phyloP scores from a whole-genome alignment of 306 rosid genomes.

The Canavalia ensiformis region DNA sequence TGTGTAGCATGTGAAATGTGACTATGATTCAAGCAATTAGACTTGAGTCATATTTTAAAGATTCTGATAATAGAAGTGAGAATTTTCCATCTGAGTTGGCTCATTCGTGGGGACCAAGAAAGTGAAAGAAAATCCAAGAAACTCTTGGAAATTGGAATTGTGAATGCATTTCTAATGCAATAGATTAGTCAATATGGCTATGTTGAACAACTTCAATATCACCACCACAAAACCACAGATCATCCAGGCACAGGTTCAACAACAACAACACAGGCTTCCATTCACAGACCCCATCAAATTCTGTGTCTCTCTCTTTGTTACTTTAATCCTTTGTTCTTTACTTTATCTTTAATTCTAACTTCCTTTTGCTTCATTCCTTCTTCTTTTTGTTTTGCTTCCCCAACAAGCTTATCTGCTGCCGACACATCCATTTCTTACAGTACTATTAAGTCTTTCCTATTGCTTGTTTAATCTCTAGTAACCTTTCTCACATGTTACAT shows the following conservation, averaged over 20 bases:
- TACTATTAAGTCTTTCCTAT: slow-evolving; percentile 22
- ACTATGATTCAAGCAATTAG: slow-evolving; percentile 20
- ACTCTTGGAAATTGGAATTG: background rate
- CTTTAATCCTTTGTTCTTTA: slow-evolving; percentile 34
- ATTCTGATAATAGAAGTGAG: background rate
- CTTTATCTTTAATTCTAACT: slow-evolving; percentile 37
- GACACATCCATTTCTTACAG: slow-evolving; percentile 28
- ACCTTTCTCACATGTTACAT: background rate
- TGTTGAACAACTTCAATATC: slow-evolving; percentile 27
- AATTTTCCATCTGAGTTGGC: slow-evolving; percentile 31
- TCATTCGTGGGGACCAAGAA: slow-evolving; percentile 54
- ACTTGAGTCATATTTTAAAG: slow-evolving; percentile 24
- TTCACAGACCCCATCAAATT: slow-evolving; percentile 47
- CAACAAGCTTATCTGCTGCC: slow-evolving; percentile 45
- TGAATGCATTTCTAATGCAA: slow-evolving; percentile 4
- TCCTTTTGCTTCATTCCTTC: slow-evolving; percentile 44
- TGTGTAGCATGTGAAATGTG: slow-evolving; percentile 24
- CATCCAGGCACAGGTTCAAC: slow-evolving; percentile 44
- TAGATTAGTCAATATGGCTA: slow-evolving; percentile 35
- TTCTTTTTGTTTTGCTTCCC: slow-evolving; percentile 22
- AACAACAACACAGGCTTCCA: slow-evolving; percentile 46
- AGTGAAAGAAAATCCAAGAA: slow-evolving; percentile 37
- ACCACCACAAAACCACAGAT: slow-evolving; percentile 30
- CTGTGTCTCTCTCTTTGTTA: slow-evolving; percentile 28
- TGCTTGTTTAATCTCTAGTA: slow-evolving; percentile 17